A percentile compares a stretch with the other conserved stretches of the same genome.
Evolutionary conservation across 169 alveolate genomes (phyloP).

Genomic region (Cryptosporidium baileyi): DNA sequence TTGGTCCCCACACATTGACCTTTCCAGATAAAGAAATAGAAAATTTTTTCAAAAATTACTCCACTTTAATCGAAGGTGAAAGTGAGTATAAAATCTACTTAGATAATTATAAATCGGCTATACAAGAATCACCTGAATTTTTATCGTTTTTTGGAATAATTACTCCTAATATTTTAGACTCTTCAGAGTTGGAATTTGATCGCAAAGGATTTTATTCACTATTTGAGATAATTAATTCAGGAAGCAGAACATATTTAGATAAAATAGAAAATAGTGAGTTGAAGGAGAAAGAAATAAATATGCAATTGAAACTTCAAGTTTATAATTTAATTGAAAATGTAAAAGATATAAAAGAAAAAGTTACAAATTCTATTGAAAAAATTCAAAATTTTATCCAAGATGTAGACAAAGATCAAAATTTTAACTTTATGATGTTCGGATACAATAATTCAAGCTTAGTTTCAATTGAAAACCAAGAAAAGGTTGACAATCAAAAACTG

Average conservation of each 20-base stretch:
- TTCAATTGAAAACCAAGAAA: neutral
- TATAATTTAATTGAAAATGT: slow-evolving; percentile 1
- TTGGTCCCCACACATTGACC: slow-evolving; percentile 56
- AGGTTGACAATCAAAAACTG: neutral
- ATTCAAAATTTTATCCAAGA: neutral
- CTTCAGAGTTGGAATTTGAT: slow-evolving; percentile 19
- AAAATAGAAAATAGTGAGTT: slow-evolving; percentile 1
- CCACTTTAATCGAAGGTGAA: slow-evolving; percentile 51
- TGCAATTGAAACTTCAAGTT: neutral
- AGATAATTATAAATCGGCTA: slow-evolving; percentile 27
- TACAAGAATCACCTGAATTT: slow-evolving; percentile 49
- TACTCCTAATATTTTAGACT: slow-evolving; percentile 28
- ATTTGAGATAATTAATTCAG: neutral
- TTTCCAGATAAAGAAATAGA: slow-evolving; percentile 62
- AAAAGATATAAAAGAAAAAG: neutral
- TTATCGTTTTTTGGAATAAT: slow-evolving; percentile 65
- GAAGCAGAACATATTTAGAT: neutral
- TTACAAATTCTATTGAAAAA: neutral
- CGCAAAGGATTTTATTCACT: neutral
- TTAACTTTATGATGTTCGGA: neutral
- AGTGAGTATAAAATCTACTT: slow-evolving; percentile 25
- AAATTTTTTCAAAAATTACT: slow-evolving; percentile 69
- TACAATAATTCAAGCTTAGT: neutral
- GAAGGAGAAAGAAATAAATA: neutral
- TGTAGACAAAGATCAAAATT: neutral